Conservation (phyloP, 148 eudicot genomes). For the Fagopyrum homotropicum region DNA sequence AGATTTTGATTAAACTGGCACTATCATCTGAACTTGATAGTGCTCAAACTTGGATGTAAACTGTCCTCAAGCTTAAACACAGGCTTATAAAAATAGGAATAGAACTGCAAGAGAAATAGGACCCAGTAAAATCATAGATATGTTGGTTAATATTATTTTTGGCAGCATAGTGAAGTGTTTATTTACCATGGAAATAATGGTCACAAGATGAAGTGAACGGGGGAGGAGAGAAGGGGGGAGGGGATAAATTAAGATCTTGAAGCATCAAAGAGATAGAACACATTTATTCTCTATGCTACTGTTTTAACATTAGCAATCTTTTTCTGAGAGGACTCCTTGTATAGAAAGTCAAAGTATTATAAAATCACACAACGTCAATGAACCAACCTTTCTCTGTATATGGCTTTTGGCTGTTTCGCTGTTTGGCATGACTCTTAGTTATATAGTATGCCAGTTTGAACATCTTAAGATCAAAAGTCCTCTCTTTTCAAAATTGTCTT, state of each 20-base stretch:
- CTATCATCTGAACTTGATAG: background rate
- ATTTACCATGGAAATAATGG: background rate
- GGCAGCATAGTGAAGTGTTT: background rate
- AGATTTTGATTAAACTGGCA: background rate
- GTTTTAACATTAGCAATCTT: too few species aligned
- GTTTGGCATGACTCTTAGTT: background rate
- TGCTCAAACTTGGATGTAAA: constrained; percentile 4
- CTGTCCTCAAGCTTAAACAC: background rate
- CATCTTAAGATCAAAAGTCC: background rate
- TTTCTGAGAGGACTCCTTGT: too few species aligned
- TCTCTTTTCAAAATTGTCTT: background rate
- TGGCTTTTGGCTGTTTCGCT: background rate
- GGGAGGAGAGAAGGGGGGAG: background rate
- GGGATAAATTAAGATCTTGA: too few species aligned
- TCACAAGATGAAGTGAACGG: background rate
- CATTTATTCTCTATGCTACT: too few species aligned
- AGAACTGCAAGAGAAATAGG: background rate
- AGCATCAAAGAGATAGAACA: too few species aligned
- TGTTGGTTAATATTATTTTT: background rate
- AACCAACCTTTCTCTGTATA: background rate
- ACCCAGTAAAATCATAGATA: background rate
- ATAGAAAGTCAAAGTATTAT: background rate
- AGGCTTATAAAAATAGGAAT: background rate
- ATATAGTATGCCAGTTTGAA: background rate
- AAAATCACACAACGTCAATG: background rate